Percentiles rank a stretch among this genome's conserved stretches.
Conservation (phyloP, 257 asterid species). For the Capsicum baccatum region DNA sequence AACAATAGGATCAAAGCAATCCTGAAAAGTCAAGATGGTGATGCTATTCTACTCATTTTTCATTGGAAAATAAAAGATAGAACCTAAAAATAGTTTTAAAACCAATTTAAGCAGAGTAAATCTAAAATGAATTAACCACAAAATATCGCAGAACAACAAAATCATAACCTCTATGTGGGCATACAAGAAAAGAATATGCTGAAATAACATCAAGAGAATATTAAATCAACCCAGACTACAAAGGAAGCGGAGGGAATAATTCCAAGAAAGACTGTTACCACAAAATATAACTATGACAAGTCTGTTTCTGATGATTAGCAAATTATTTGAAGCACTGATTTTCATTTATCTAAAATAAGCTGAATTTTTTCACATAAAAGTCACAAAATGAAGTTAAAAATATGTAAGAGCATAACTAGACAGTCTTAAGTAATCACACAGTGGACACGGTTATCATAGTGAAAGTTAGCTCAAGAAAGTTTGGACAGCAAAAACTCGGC, state of each 20-base stretch:
- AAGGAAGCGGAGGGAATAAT: background rate
- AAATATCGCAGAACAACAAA: background rate
- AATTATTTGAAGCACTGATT: background rate
- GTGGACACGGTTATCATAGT: background rate
- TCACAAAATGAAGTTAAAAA: background rate
- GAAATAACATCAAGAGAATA: slow-evolving; percentile 16
- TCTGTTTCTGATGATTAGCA: background rate
- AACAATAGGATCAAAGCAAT: slow-evolving; percentile 89
- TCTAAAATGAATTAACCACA: slow-evolving; percentile 1
- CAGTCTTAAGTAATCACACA: slow-evolving; percentile 3
- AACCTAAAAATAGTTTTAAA: background rate
- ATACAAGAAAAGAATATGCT: background rate
- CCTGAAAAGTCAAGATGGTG: slow-evolving; percentile 52
- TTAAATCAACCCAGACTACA: slow-evolving; percentile 4
- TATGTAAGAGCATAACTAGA: background rate
- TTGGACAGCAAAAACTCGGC: background rate
- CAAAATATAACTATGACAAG: background rate
- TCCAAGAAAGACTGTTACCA: background rate
- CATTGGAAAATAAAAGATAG: background rate
- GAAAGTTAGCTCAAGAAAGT: background rate
- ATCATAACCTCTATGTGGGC: background rate
- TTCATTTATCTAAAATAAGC: background rate
- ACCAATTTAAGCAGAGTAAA: background rate
- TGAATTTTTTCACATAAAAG: background rate
- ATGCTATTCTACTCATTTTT: background rate